A percentile compares a stretch with the other conserved stretches of the same genome.
These are phyloP conservation scores for Russula olivacea DNA, from an alignment of 768 basidiomycete genomes.

Conservation along the genomic window DNA sequence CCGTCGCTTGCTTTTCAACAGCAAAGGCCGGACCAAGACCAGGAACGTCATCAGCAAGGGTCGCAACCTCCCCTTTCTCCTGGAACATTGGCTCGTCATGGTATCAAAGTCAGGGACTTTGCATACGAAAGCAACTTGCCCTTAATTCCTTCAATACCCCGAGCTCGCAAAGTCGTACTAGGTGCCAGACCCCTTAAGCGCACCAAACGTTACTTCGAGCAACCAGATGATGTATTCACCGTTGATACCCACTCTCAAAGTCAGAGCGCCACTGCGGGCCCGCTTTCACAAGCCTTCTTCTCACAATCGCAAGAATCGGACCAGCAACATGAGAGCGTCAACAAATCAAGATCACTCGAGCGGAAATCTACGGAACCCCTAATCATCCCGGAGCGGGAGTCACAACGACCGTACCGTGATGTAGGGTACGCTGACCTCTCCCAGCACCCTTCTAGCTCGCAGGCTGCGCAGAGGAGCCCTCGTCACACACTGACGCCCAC, in stretches of 20 bases:
- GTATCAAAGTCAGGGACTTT: constrained; percentile 52
- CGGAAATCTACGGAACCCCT: constrained; percentile 24
- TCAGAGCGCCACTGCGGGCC: neutral
- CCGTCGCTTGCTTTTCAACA: constrained; percentile 8
- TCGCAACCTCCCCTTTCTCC: constrained; percentile 19
- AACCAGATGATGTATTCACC: constrained; percentile 28
- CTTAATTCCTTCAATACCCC: constrained; percentile 48
- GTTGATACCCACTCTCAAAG: constrained; percentile 17
- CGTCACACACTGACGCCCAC: constrained; percentile 2
- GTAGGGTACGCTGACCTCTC: constrained; percentile 19
- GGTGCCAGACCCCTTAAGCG: constrained; percentile 37
- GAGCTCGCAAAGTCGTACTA: constrained; percentile 46
- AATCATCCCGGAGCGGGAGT: constrained; percentile 10
- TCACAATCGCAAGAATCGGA: neutral
- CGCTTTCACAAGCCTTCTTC: neutral
- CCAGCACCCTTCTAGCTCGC: constrained; percentile 14
- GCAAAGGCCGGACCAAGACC: neutral
- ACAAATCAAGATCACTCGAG: constrained; percentile 15
- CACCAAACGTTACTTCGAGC: constrained; percentile 30
- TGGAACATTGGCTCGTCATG: constrained; percentile 30
- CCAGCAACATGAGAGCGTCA: neutral
- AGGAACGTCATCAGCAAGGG: neutral
- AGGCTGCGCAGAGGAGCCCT: neutral
- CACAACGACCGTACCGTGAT: constrained; percentile 10
- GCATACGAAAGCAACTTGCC: constrained; percentile 64